A percentile compares a stretch with the other conserved stretches of the same genome.
phyloP scores from a whole-genome alignment of 192 early-diverging fungal species.

The Coemansia sp. region DNA sequence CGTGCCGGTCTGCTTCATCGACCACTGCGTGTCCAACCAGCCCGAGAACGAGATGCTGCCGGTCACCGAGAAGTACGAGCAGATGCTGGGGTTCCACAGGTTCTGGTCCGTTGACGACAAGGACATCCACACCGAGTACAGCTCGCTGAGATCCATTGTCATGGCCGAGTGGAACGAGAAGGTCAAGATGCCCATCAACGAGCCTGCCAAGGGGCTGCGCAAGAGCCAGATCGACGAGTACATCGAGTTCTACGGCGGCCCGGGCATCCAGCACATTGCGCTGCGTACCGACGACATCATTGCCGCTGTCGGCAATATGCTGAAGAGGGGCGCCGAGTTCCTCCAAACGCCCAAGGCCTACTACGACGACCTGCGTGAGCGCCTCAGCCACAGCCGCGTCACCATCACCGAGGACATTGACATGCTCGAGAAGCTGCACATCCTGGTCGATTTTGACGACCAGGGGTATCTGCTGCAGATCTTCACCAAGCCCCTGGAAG shows the following conservation, averaged over 20 bases:
- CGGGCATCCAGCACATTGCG: slow-evolving; percentile 93
- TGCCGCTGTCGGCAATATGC: slow-evolving; percentile 73
- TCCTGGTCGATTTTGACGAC: slow-evolving; percentile 96
- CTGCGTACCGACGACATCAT: slow-evolving; percentile 88
- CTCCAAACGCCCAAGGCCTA: slow-evolving; percentile 80
- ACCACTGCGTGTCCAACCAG: slow-evolving; percentile 96
- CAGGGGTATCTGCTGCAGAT: slow-evolving; percentile 95
- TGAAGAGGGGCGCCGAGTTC: slow-evolving; percentile 88
- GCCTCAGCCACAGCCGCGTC: slow-evolving; percentile 67
- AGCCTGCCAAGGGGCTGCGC: slow-evolving; percentile 89
- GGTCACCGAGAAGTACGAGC: slow-evolving; percentile 86
- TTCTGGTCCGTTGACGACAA: slow-evolving; percentile 99
- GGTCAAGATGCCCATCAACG: slow-evolving; percentile 98
- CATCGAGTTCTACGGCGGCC: slow-evolving; percentile 62
- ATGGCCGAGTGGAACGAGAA: slow-evolving; percentile 90
- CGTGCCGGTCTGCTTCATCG: slow-evolving; percentile 74
- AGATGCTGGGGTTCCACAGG: slow-evolving; percentile 91
- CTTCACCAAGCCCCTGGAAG: slow-evolving; percentile 87
- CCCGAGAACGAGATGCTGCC: slow-evolving; percentile 86
- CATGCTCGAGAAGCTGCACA: slow-evolving; percentile 77
- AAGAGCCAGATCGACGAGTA: slow-evolving; percentile 91
- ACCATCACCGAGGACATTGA: slow-evolving; percentile 83
- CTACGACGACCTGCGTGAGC: slow-evolving; percentile 80
- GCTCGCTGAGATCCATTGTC: slow-evolving; percentile 89
- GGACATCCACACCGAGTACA: slow-evolving; percentile 94